phyloP scores from a whole-genome alignment of 2,329 filamentous ascomycete species.

The Epichloe coenophiala region DNA sequence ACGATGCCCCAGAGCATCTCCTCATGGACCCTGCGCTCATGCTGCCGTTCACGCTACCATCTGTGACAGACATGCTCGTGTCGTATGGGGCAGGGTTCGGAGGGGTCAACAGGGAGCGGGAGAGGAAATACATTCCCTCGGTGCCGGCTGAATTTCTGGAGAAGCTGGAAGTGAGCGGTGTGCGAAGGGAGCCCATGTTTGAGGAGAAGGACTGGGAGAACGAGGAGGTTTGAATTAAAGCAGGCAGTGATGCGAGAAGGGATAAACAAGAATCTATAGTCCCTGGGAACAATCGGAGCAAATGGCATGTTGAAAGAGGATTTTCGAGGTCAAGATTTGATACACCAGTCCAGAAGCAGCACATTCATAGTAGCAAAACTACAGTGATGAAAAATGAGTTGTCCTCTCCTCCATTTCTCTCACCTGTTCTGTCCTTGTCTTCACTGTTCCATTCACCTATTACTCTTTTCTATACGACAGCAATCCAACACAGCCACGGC shows the following conservation, averaged over 20 bases:
- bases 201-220: slow-evolving; percentile 54
- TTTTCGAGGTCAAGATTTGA: too few species aligned
- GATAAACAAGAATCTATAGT: too few species aligned
- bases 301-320: too few species aligned
- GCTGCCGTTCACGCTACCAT: slow-evolving; percentile 88
- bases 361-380: too few species aligned
- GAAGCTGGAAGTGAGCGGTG: slow-evolving; percentile 57
- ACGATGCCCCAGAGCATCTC: slow-evolving; percentile 59
- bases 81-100: slow-evolving; percentile 92
- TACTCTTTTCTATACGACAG: too few species aligned
- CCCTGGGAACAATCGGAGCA: too few species aligned
- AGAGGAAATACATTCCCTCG: slow-evolving; percentile 89
- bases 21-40: slow-evolving; percentile 83
- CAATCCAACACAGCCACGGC: too few species aligned
- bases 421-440: too few species aligned
- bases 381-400: too few species aligned
- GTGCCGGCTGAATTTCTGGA: slow-evolving; percentile 87
- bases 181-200: slow-evolving; percentile 42
- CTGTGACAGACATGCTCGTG: slow-evolving; percentile 93
- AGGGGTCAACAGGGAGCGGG: slow-evolving; percentile 78
- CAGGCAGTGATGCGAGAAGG: background rate
- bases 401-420: too few species aligned
- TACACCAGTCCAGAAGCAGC: too few species aligned
- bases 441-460: too few species aligned
- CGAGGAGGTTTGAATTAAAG: slow-evolving; percentile 35